Evolutionary conservation across 2,329 filamentous ascomycete species (phyloP).

Genomic region (Coniochaeta sp.): DNA sequence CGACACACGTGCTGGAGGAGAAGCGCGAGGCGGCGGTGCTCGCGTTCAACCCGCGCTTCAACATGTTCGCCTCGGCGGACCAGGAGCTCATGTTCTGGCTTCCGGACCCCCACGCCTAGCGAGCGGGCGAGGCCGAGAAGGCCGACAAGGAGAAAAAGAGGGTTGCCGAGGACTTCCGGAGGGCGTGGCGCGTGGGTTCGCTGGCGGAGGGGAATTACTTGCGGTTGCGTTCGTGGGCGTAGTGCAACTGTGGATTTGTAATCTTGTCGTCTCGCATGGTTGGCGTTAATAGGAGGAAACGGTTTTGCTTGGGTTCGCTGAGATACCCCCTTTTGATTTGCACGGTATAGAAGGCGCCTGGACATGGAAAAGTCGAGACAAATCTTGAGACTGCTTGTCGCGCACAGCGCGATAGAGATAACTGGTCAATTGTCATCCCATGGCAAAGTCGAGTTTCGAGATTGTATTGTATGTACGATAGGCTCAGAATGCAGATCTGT

Average conservation of each 20-base stretch:
- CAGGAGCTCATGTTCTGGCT: conserved; percentile 76
- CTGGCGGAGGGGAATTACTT: neutral
- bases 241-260: neutral
- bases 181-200: neutral
- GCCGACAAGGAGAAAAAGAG: neutral
- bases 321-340: conserved; percentile 3
- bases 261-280: neutral
- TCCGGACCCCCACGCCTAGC: conserved; percentile 54
- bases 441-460: too few relatives aligned
- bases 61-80: conserved; percentile 86
- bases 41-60: conserved; percentile 85
- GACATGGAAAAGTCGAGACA: neutral
- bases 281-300: neutral
- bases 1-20: conserved; percentile 57
- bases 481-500: neutral
- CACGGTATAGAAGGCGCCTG: neutral
- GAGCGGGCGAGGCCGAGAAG: neutral
- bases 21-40: conserved; percentile 66
- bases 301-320: neutral
- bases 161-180: neutral
- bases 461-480: neutral
- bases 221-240: neutral
- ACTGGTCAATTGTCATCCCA: too few relatives aligned
- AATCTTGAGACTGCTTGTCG: neutral
- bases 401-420: neutral